These are phyloP conservation scores for Astragalus membranaceus DNA, from an alignment of 306 rosid genomes.

Conservation along the genomic window DNA sequence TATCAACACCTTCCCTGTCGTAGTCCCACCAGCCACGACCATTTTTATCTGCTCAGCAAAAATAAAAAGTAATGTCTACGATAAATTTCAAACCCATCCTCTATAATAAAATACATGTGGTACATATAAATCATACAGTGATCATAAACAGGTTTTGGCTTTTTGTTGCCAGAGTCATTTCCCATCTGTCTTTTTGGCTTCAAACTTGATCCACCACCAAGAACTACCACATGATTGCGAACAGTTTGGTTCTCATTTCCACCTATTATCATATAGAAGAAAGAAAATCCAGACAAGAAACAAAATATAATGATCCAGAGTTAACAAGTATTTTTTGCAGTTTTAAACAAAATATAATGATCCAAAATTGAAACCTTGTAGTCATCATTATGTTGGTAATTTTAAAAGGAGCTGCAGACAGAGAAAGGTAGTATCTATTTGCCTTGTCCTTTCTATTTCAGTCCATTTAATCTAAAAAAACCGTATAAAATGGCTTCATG, in stretches of 20 bases:
- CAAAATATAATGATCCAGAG: conserved; percentile 3
- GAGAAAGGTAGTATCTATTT: not conserved
- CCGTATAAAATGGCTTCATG: conserved; percentile 5
- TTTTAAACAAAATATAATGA: not conserved
- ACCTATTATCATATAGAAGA: conserved; percentile 30
- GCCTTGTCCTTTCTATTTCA: not conserved
- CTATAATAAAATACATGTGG: not conserved
- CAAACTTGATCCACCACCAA: conserved; percentile 58
- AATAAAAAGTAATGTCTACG: not conserved
- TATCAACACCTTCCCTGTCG: conserved; percentile 85
- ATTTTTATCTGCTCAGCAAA: conserved; percentile 52
- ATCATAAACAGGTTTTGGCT: conserved; percentile 44
- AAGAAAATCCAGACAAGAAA: not conserved
- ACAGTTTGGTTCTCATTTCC: conserved; percentile 25
- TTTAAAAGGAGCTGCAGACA: not conserved
- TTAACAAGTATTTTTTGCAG: not conserved
- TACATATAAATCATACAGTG: conserved; percentile 57
- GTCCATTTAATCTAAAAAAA: conserved; percentile 2
- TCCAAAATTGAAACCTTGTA: not conserved
- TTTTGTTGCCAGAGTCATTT: conserved; percentile 30
- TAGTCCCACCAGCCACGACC: conserved; percentile 95
- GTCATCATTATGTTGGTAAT: not conserved
- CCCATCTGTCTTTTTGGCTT: conserved; percentile 33
- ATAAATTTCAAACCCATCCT: not conserved
- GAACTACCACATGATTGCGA: conserved; percentile 42